These are phyloP conservation scores for Termitomyces sp. DNA, from an alignment of 768 basidiomycete species.

Conservation along the genomic window DNA sequence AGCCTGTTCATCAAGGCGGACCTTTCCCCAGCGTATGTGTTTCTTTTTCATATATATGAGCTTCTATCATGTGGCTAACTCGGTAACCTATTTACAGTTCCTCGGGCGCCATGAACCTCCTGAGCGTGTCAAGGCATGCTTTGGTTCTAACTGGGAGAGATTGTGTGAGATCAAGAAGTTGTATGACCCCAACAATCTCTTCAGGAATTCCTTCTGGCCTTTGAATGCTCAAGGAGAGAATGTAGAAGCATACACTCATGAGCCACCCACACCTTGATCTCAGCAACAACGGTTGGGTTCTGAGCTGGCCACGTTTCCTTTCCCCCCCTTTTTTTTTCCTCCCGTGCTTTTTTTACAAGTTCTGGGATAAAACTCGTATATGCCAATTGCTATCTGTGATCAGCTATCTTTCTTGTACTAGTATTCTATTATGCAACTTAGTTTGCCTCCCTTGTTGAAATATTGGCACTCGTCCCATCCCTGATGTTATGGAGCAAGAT, in stretches of 20 bases:
- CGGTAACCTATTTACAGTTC: constrained; percentile 44
- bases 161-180: constrained; percentile 65
- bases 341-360: neutral
- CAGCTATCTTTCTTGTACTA: neutral
- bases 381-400: neutral
- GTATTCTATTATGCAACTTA: neutral
- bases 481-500: neutral
- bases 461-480: neutral
- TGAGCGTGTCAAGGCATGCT: constrained; percentile 59
- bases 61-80: constrained; percentile 9
- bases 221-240: constrained; percentile 50
- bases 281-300: neutral
- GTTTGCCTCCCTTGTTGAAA: neutral
- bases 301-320: neutral
- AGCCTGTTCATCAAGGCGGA: constrained; percentile 71
- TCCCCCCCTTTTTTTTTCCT: neutral
- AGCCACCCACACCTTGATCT: constrained; percentile 47
- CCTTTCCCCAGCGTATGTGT: constrained; percentile 71
- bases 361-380: neutral
- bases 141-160: constrained; percentile 71
- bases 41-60: neutral
- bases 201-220: constrained; percentile 82
- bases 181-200: constrained; percentile 76
- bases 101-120: constrained; percentile 68
- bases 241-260: constrained; percentile 57